Base-by-base conservation (phyloP, 306 rosid species). In the Mimosa pudica region DNA sequence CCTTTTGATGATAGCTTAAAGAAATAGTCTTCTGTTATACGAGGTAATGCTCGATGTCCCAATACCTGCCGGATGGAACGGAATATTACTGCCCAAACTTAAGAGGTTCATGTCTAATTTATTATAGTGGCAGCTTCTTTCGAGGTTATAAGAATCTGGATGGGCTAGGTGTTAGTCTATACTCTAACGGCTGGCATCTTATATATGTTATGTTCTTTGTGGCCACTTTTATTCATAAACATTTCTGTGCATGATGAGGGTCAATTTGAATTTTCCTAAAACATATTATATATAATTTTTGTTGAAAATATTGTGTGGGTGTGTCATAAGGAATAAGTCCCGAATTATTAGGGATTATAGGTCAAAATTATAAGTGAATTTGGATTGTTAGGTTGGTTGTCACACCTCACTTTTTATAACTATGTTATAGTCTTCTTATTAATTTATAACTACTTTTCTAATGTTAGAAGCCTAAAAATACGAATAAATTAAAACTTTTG, bases 61-160 rank as follows among this genome's bases (percentile, higher is more conserved):
- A 82, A 24, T 24, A 24, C 30, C 30, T 24, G 77, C 83, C 55
- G 93, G 32, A 89, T 91, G 93, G 86, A 87, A 76, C 93, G 85
- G 52, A 87, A 82, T 79, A 74, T 73, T 32, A 83, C 88, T 71
- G 93, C 94, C 49, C 76, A 10, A 49, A 72, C 88, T 18, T 77
- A 17, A 7, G 94, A 88, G 99, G 99, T 95, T 84, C 63, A 77
- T 47, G 2, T 80, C 69, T 71, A 78, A 81, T 10, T 42, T 17
- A 36, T 80, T 38, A 48, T 62, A 7, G 55, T 66, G 76, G 61
- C 24, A 38, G 62, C 10, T n/a, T 55, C 62, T 55, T 55, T 55
- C 8, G 8, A 71, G 55, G 5, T 70, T 62, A 45, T 63, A 66
- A 80, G 49, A 71, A 61, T 82, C 57, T 18, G 63, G 45, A 24